A percentile compares a stretch with the other conserved stretches of the same genome.
These are phyloP conservation scores for Gossypium anomalum DNA, from an alignment of 345 rosid species.

Conservation along the genomic window DNA sequence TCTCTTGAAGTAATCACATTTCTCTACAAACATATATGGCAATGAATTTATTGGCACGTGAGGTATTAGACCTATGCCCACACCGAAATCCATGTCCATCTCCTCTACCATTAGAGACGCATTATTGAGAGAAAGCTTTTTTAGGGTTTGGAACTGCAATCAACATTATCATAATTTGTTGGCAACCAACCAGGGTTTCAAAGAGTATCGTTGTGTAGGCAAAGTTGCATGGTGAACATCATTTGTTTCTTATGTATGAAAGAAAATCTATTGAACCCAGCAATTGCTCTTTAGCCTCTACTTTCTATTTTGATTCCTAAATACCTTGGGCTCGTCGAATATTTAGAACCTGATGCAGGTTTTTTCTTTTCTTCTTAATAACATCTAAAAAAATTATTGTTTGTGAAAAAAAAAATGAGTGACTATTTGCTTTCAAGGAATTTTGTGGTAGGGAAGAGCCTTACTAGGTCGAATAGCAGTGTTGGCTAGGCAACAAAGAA, in stretches of 20 bases:
- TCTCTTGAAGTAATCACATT: too few relatives aligned
- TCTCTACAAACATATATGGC: slow-evolving; percentile 44
- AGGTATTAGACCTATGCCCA: slow-evolving; percentile 56
- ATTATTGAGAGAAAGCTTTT: slow-evolving; percentile 29
- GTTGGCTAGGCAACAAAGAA: too few relatives aligned
- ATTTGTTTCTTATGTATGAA: slow-evolving; percentile 49
- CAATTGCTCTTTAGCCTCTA: slow-evolving; percentile 33
- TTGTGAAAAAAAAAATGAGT: too few relatives aligned
- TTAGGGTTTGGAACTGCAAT: slow-evolving; percentile 33
- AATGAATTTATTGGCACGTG: slow-evolving; percentile 37
- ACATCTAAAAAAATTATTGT: too few relatives aligned
- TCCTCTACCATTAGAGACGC: slow-evolving; percentile 60
- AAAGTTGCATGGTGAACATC: slow-evolving; percentile 61
- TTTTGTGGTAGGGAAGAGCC: too few relatives aligned
- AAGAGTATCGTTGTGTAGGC: slow-evolving; percentile 53
- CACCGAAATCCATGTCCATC: slow-evolving; percentile 43
- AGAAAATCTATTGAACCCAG: slow-evolving; percentile 41
- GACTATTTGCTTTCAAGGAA: too few relatives aligned
- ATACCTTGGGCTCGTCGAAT: slow-evolving; percentile 12
- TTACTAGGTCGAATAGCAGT: too few relatives aligned
- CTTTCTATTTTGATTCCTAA: slow-evolving; percentile 35
- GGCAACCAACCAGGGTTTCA: background rate
- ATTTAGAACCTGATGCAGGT: too few relatives aligned
- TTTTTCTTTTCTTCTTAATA: too few relatives aligned
- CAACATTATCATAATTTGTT: slow-evolving; percentile 14